Conservation (phyloP, 2,329 filamentous ascomycete genomes). For the Myriangium duriaei region DNA sequence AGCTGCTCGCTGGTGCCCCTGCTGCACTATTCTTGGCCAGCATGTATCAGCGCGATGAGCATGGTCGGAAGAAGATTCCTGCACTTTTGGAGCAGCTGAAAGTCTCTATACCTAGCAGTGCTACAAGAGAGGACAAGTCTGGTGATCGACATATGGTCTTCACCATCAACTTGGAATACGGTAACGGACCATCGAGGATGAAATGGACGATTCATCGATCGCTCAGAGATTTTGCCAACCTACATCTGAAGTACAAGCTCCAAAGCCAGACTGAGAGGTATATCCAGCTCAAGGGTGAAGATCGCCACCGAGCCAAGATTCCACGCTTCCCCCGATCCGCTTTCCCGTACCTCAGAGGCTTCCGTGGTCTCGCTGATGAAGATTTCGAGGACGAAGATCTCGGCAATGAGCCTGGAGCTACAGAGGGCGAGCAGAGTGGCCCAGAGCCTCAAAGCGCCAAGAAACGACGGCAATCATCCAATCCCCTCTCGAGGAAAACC, state of each 20-base stretch:
- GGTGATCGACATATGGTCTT: constrained; percentile 70
- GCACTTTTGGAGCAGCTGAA: constrained; percentile 92
- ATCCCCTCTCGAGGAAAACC: constrained; percentile 34
- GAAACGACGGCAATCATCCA: constrained; percentile 40
- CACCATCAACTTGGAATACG: constrained; percentile 87
- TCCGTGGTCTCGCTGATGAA: constrained; percentile 44
- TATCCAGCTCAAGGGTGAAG: constrained; percentile 55
- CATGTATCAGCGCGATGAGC: constrained; percentile 95
- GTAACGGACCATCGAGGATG: constrained; percentile 90
- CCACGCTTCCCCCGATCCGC: constrained; percentile 82
- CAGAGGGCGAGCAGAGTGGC: constrained; percentile 56
- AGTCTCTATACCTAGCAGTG: constrained; percentile 70
- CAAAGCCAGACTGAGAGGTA: constrained; percentile 75
- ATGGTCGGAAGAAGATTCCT: constrained; percentile 87
- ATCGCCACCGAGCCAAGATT: constrained; percentile 57
- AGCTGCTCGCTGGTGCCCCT: constrained; percentile 81
- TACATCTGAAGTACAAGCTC: constrained; percentile 88
- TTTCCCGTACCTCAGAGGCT: constrained; percentile 76
- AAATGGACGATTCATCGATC: constrained; percentile 86
- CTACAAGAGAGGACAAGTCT: constrained; percentile 46
- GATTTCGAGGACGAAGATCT: constrained; percentile 63
- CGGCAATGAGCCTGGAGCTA: constrained; percentile 37
- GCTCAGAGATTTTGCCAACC: constrained; percentile 77
- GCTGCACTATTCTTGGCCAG: constrained; percentile 90
- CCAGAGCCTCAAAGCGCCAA: constrained; percentile 44